Conservation (phyloP, 108 stramenopile genomes). For the Stephanodiscus triporus region DNA sequence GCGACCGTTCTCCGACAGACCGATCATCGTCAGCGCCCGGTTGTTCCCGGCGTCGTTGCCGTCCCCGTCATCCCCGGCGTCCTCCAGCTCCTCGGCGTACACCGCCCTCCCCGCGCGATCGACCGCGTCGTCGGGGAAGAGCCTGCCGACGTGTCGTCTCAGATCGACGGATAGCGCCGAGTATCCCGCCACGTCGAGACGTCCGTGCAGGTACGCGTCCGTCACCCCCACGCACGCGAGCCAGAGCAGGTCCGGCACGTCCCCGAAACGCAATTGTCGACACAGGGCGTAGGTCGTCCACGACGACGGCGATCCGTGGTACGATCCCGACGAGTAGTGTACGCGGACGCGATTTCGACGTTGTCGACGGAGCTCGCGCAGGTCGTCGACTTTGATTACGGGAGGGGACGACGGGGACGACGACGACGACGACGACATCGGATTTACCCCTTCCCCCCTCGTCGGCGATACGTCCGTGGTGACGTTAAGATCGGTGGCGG, state of each 20-base stretch:
- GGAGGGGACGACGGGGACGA: too few species aligned
- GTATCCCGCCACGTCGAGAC: conserved; percentile 75
- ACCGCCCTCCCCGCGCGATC: conserved; percentile 64
- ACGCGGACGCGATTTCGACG: conserved; percentile 68
- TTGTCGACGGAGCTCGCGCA: conserved; percentile 61
- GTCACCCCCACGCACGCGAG: conserved; percentile 85
- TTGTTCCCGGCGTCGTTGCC: conserved; percentile 11
- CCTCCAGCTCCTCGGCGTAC: conserved; percentile 75
- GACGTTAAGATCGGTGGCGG: conserved; percentile 47
- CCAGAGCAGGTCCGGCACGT: conserved; percentile 77
- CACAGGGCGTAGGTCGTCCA: conserved; percentile 72
- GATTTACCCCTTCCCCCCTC: not conserved
- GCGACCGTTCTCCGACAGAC: conserved; percentile 74
- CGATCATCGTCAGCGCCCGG: conserved; percentile 59
- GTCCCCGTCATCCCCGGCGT: not conserved
- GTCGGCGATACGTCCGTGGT: conserved; percentile 30
- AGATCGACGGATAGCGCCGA: conserved; percentile 59
- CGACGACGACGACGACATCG: not conserved
- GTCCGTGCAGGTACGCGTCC: conserved; percentile 74
- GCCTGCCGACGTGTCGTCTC: conserved; percentile 50
- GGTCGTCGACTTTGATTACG: conserved; percentile 34
- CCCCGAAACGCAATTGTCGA: conserved; percentile 69
- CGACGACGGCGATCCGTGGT: conserved; percentile 69
- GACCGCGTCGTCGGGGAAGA: conserved; percentile 74
- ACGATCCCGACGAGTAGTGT: conserved; percentile 77